Evolutionary conservation across 2,329 filamentous ascomycete species (phyloP).

Genomic region (Orbilia brochopaga): DNA sequence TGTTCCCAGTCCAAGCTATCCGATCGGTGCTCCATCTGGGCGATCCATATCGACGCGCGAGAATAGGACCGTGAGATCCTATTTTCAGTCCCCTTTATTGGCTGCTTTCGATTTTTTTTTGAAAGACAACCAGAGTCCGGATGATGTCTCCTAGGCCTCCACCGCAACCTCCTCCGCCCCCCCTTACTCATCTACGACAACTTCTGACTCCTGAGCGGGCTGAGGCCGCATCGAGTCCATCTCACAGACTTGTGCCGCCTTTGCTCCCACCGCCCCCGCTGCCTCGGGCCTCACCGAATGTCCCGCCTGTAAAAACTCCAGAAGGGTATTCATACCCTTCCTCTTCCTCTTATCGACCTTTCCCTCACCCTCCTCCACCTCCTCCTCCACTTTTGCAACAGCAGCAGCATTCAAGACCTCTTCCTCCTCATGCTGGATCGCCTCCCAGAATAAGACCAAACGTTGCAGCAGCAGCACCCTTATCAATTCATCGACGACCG

Average conservation of each 20-base stretch:
- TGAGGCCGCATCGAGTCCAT: slow-evolving; percentile 49
- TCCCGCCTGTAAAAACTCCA: slow-evolving; percentile 49
- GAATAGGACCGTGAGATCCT: slow-evolving; percentile 5
- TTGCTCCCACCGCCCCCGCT: slow-evolving; percentile 49
- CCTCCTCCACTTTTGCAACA: too few relatives aligned
- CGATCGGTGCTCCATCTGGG: slow-evolving; percentile 36
- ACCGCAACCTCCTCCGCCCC: slow-evolving; percentile 50
- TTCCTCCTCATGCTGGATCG: slow-evolving; percentile 34
- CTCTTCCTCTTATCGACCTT: slow-evolving; percentile 45
- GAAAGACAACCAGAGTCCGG: slow-evolving; percentile 40
- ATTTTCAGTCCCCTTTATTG: not conserved
- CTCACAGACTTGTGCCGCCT: slow-evolving; percentile 47
- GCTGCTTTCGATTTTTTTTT: slow-evolving; percentile 19
- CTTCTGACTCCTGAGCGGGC: slow-evolving; percentile 45
- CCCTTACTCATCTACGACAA: slow-evolving; percentile 48
- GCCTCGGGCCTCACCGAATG: slow-evolving; percentile 47
- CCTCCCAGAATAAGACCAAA: slow-evolving; percentile 39
- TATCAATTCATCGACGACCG: slow-evolving; percentile 44
- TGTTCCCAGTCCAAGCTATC: slow-evolving; percentile 50
- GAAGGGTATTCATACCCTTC: slow-evolving; percentile 49
- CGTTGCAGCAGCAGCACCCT: slow-evolving; percentile 29
- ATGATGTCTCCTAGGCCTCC: slow-evolving; percentile 52
- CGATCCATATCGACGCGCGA: slow-evolving; percentile 43
- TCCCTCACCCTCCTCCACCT: slow-evolving; percentile 38
- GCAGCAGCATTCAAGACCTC: slow-evolving; percentile 18